phyloP scores from a whole-genome alignment of 495 filamentous ascomycete species.

The Entonaema liquescens region DNA sequence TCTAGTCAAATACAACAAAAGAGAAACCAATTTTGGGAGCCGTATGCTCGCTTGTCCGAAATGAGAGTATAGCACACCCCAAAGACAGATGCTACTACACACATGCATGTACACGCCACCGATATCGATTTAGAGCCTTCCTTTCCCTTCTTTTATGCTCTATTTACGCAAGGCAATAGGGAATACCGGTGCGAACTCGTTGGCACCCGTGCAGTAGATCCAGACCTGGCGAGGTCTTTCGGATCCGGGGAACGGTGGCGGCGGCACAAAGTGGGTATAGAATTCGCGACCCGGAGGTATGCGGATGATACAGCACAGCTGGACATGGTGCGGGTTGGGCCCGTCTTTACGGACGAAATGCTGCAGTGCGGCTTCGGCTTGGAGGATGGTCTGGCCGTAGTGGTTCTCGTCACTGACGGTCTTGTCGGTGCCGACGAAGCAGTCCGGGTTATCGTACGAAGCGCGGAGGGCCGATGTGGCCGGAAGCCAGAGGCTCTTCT shows the following conservation, averaged over 20 bases:
- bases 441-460: background rate
- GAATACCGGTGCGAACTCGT: background rate
- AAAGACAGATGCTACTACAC: background rate
- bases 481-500: background rate
- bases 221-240: background rate
- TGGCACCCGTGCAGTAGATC: background rate
- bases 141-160: background rate
- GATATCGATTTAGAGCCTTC: background rate
- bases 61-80: background rate
- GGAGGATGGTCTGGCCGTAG: background rate
- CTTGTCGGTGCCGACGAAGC: background rate
- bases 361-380: conserved; percentile 1
- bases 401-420: background rate
- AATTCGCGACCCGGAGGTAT: background rate
- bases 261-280: background rate
- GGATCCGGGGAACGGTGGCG: background rate
- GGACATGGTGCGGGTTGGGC: background rate
- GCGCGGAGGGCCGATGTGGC: background rate
- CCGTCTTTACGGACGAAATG: background rate
- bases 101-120: background rate
- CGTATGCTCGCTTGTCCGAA: conserved; percentile 10
- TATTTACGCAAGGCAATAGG: background rate
- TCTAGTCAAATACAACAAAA: conserved; percentile 7
- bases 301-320: conserved; percentile 7
- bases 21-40: background rate